These are phyloP conservation scores for Sphagnum tenellum DNA, from an alignment of 225 moss, liverwort and hornwort species.

Conservation along the genomic window DNA sequence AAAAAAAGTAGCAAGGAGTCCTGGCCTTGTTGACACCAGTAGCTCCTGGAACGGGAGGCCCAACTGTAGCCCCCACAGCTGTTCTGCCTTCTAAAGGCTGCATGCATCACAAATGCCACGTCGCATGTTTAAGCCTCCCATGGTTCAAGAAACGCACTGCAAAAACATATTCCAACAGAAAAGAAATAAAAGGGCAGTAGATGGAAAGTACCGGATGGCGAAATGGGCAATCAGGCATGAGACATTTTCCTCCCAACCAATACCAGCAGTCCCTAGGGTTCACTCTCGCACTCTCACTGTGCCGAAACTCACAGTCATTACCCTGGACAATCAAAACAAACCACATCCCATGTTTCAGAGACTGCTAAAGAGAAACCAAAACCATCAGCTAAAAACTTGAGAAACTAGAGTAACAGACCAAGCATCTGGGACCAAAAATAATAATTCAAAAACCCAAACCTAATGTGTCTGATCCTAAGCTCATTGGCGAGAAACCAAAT, in stretches of 20 bases:
- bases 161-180: not conserved
- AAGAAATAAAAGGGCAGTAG: not conserved
- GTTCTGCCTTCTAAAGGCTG: slow-evolving; percentile 57
- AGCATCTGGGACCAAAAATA: too few relatives aligned
- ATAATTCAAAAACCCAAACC: too few relatives aligned
- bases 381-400: too few relatives aligned
- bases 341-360: too few relatives aligned
- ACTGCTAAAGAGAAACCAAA: too few relatives aligned
- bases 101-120: not conserved
- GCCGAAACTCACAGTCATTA: slow-evolving; percentile 57
- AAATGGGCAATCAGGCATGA: slow-evolving; percentile 59
- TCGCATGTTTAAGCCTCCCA: not conserved
- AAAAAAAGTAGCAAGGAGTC: slow-evolving; percentile 15
- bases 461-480: too few relatives aligned
- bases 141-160: not conserved
- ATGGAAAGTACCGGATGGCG: slow-evolving; percentile 41
- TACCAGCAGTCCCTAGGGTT: slow-evolving; percentile 61
- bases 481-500: too few relatives aligned
- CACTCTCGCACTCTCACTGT: slow-evolving; percentile 56
- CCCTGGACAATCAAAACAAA: slow-evolving; percentile 21
- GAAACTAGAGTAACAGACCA: too few relatives aligned
- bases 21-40: slow-evolving; percentile 6
- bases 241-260: slow-evolving; percentile 53
- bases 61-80: slow-evolving; percentile 3
- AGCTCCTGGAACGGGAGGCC: slow-evolving; percentile 1